Base-by-base conservation (phyloP, 345 rosid genomes). In the Combretum micranthum region DNA sequence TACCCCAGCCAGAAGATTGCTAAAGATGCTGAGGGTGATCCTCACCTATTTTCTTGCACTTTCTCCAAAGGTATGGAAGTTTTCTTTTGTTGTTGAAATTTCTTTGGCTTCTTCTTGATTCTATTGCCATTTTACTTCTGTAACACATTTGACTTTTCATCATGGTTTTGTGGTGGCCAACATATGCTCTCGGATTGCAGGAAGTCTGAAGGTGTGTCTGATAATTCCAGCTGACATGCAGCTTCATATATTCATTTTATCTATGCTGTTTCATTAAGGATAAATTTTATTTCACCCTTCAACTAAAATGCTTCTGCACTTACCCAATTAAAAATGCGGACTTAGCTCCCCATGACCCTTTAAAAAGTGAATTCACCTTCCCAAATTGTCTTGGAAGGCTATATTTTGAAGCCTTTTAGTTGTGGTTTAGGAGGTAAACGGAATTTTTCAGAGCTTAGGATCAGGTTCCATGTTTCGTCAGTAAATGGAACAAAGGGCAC, bases 1-100 rank as follows among this genome's bases (percentile, higher is more conserved):
- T 80, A 87, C 61, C 73, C 89, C 1, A 82, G 81, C 69, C 87
- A 84, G 69, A 90, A 84, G 78, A 75, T 86, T 47, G 80, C 63
- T 42, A 83, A 68, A 64, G 84, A 75, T 49, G 78, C 86, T 71
- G 99, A 94, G 73, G 82, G 79, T 58, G 99, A 94, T 80, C 82
- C 96, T 70, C 99, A 84, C 67, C 84, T 94, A 50, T 94, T 90
- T 74, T 81, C 95, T 66, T 94, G 99, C 75, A 70, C 73, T 14
- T 87, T 76, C 67, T 67, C 80, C 44, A 83, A 80, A 64, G 99
- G 99, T 87, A 77, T 43, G 46, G 54, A 44, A 49, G 26, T 43
- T 47, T 54, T 15, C 14, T 22, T 42, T 17, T 65, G 50, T 15
- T 64, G 13, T 50, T 67, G 57, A 53, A 70, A n/a, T 37, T 45